Percentiles rank a stretch among this genome's conserved stretches.
Conservation (phyloP, 2,329 filamentous ascomycete genomes). For the Scytalidium sp. region DNA sequence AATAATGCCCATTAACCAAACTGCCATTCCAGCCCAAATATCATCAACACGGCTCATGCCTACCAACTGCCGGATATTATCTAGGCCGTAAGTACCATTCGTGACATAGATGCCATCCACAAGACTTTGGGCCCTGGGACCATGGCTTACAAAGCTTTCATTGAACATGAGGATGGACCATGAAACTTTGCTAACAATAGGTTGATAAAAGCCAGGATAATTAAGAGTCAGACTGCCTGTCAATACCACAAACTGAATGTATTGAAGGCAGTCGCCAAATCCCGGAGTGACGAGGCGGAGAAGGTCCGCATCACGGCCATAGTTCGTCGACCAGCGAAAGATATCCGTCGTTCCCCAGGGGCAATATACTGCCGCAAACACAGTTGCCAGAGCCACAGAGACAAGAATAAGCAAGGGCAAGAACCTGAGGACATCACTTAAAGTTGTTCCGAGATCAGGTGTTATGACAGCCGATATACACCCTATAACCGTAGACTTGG, state of each 20-base stretch:
- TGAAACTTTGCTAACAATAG: slow-evolving; percentile 78
- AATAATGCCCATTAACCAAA: slow-evolving; percentile 83
- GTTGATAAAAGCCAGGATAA: slow-evolving; percentile 94
- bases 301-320: slow-evolving; percentile 88
- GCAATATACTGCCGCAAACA: slow-evolving; percentile 82
- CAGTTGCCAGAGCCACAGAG: slow-evolving; percentile 76
- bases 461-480: slow-evolving; percentile 84
- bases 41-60: slow-evolving; percentile 76
- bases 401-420: slow-evolving; percentile 76
- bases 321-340: slow-evolving; percentile 97
- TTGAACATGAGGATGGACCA: slow-evolving; percentile 96
- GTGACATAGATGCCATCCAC: slow-evolving; percentile 85
- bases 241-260: slow-evolving; percentile 88
- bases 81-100: slow-evolving; percentile 75
- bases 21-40: slow-evolving; percentile 90
- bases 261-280: slow-evolving; percentile 94
- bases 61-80: slow-evolving; percentile 74
- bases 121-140: slow-evolving; percentile 62
- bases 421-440: slow-evolving; percentile 70
- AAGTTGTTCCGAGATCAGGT: slow-evolving; percentile 69
- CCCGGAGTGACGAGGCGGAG: slow-evolving; percentile 90
- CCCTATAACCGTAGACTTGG: slow-evolving; percentile 59
- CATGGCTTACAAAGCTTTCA: slow-evolving; percentile 75
- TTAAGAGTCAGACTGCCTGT: slow-evolving; percentile 83
- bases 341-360: slow-evolving; percentile 91